phyloP scores from a whole-genome alignment of 768 basidiomycete species.

The Amanita rimosa region DNA sequence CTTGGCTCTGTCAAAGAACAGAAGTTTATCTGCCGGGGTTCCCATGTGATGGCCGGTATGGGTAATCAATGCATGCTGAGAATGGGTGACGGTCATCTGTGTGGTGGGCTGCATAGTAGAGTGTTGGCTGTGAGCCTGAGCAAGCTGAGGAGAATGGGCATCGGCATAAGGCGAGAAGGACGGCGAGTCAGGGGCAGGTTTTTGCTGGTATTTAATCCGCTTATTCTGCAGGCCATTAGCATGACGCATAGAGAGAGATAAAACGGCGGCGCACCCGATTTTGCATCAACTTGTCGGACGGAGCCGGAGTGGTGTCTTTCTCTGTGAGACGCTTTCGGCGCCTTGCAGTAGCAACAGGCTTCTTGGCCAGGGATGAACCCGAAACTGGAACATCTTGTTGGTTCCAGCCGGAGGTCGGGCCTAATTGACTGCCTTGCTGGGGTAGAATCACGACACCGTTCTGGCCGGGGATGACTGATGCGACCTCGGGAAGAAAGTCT shows the following conservation, averaged over 20 bases:
- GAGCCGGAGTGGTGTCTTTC: conserved; percentile 57
- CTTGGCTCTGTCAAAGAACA: conserved; percentile 93
- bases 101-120: conserved; percentile 10
- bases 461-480: conserved; percentile 26
- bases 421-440: conserved; percentile 27
- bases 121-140: conserved; percentile 19
- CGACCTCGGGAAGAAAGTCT: conserved; percentile 65
- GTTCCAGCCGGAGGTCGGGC: conserved; percentile 23
- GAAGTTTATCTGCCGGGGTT: conserved; percentile 58
- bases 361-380: conserved; percentile 32
- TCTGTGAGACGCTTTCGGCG: conserved; percentile 54
- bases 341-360: conserved; percentile 32
- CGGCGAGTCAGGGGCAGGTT: conserved; percentile 44
- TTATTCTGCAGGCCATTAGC: conserved; percentile 33
- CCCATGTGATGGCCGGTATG: conserved; percentile 20
- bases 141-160: conserved; percentile 30
- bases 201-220: conserved; percentile 52
- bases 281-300: conserved; percentile 35
- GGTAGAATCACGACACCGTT: conserved; percentile 38
- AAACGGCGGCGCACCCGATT: conserved; percentile 30
- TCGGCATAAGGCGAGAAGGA: conserved; percentile 37
- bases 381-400: conserved; percentile 25
- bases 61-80: conserved; percentile 14
- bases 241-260: neutral
- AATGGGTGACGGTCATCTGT: conserved; percentile 12